Percentiles rank a stretch among this genome's conserved stretches.
These are phyloP conservation scores for Exidia glandulosa DNA, from an alignment of 768 basidiomycete species.

Conservation along the genomic window DNA sequence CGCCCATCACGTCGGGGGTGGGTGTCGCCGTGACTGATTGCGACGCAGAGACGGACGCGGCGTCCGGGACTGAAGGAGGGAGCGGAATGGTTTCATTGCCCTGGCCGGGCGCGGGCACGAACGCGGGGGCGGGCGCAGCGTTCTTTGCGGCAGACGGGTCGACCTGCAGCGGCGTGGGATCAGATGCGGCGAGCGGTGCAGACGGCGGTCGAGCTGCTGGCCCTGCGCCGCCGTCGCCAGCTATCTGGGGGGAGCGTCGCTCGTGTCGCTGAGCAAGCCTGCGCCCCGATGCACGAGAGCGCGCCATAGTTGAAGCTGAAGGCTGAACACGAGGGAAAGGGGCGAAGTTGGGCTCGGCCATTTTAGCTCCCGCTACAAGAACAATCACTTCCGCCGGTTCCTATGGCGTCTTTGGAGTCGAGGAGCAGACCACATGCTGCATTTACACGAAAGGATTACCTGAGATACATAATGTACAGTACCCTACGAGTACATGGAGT, in stretches of 20 bases:
- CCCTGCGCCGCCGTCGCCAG: not conserved
- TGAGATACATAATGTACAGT: not conserved
- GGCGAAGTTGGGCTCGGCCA: too few species aligned
- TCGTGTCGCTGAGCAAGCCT: not conserved
- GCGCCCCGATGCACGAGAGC: too few species aligned
- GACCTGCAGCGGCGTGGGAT: not conserved
- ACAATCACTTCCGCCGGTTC: too few species aligned
- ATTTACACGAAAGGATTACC: too few species aligned
- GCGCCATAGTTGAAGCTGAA: not conserved
- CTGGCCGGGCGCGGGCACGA: not conserved
- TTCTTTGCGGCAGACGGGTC: not conserved
- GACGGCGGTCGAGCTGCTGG: not conserved
- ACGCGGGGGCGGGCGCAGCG: not conserved
- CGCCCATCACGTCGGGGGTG: too few species aligned
- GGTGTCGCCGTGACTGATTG: too few species aligned
- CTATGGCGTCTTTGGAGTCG: too few species aligned
- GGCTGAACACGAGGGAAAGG: not conserved
- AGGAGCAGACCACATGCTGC: too few species aligned
- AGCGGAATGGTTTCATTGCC: not conserved
- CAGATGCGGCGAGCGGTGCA: not conserved
- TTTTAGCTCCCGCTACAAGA: too few species aligned
- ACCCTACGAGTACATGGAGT: not conserved
- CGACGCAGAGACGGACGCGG: not conserved
- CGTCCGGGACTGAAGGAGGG: not conserved
- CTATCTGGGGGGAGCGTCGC: not conserved